These are phyloP conservation scores for Linum trigynum DNA, from an alignment of 345 rosid genomes.

Conservation along the genomic window DNA sequence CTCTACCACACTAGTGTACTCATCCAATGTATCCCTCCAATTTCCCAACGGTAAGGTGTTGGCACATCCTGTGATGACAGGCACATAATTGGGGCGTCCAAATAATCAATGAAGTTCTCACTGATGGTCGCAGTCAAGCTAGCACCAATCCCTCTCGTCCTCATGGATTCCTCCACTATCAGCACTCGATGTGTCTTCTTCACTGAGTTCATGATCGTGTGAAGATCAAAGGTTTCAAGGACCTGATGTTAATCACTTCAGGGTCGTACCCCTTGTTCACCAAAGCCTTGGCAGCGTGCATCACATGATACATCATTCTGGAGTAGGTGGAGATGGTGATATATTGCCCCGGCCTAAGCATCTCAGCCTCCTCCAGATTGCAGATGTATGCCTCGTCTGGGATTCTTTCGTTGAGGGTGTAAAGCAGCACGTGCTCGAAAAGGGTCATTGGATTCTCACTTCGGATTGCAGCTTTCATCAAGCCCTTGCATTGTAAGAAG, in stretches of 20 bases:
- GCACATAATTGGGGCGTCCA: slow-evolving; percentile 90
- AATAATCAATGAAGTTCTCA: slow-evolving; percentile 80
- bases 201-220: slow-evolving; percentile 80
- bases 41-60: slow-evolving; percentile 74
- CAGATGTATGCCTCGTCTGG: slow-evolving; percentile 84
- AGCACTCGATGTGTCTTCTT: slow-evolving; percentile 87
- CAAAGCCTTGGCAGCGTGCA: slow-evolving; percentile 88
- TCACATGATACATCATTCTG: slow-evolving; percentile 90
- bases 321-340: slow-evolving; percentile 84
- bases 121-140: slow-evolving; percentile 81
- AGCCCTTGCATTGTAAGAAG: slow-evolving; percentile 98
- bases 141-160: slow-evolving; percentile 94
- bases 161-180: slow-evolving; percentile 96
- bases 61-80: slow-evolving; percentile 96
- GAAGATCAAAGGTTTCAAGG: slow-evolving; percentile 84
- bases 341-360: slow-evolving; percentile 92
- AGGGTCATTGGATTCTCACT: slow-evolving; percentile 94
- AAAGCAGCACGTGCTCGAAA: slow-evolving; percentile 90
- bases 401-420: slow-evolving; percentile 92
- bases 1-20: neutral
- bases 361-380: slow-evolving; percentile 91
- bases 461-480: slow-evolving; percentile 98
- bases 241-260: slow-evolving; percentile 87
- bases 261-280: slow-evolving; percentile 94
- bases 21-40: slow-evolving; percentile 58